Percentiles rank a stretch among this genome's conserved stretches.
Evolutionary conservation across 306 rosid genomes (phyloP).

Genomic region (Sphenostylis stenocarpa): DNA sequence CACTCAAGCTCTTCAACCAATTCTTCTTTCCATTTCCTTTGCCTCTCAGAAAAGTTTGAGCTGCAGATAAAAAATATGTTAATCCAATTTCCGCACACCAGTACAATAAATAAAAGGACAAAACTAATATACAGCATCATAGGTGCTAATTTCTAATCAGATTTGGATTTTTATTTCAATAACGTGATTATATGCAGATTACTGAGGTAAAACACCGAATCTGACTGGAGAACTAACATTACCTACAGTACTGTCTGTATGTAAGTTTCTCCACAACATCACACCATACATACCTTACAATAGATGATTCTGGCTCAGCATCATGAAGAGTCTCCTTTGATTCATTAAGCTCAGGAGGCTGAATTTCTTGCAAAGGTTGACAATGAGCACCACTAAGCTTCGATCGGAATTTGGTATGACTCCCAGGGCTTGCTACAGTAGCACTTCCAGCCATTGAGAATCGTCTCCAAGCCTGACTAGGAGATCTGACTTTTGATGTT

Average conservation of each 20-base stretch:
- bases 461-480: conserved; percentile 57
- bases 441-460: conserved; percentile 53
- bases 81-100: neutral
- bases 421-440: conserved; percentile 48
- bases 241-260: no score
- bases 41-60: conserved; percentile 69
- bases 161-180: no score
- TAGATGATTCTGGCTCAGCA: conserved; percentile 49
- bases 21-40: conserved; percentile 90
- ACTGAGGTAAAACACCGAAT: no score
- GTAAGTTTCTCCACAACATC: neutral
- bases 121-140: no score
- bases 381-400: conserved; percentile 42
- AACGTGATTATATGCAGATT: no score
- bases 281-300: conserved; percentile 56
- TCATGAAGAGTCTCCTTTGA: conserved; percentile 51
- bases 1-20: conserved; percentile 77
- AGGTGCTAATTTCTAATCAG: no score
- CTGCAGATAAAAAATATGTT: conserved; percentile 42
- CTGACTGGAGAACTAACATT: no score
- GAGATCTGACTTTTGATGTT: conserved; percentile 66
- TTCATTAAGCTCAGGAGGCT: conserved; percentile 63
- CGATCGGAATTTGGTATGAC: conserved; percentile 42
- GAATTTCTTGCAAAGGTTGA: conserved; percentile 82
- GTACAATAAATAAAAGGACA: conserved; percentile 20